A percentile compares a stretch with the other conserved stretches of the same genome.
Conservation (phyloP, 192 early-diverging fungal species). For the Podila horticola region DNA sequence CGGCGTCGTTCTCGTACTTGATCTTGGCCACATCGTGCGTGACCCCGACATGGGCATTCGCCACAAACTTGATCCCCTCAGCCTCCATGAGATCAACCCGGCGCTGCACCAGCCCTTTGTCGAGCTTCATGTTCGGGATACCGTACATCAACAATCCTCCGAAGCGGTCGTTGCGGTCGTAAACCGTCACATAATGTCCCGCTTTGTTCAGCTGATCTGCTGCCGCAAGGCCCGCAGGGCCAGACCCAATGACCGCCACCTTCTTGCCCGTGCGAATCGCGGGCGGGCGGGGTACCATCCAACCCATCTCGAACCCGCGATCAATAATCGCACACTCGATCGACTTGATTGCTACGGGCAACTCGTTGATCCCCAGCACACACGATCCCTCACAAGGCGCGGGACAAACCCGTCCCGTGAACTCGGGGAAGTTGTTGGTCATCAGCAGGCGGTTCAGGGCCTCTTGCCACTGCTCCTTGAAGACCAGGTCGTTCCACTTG, state of each 20-base stretch:
- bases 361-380: conserved; percentile 93
- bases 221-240: conserved; percentile 93
- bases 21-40: conserved; percentile 78
- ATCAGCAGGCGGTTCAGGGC: conserved; percentile 92
- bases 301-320: conserved; percentile 95
- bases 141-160: conserved; percentile 98
- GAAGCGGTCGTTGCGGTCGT: conserved; percentile 95
- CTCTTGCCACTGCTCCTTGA: conserved; percentile 95
- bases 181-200: conserved; percentile 95
- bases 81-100: conserved; percentile 92
- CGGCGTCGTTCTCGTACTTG: conserved; percentile 75
- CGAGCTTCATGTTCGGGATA: conserved; percentile 99
- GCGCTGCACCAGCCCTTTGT: conserved; percentile 94
- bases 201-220: conserved; percentile 99
- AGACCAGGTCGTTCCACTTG: conserved; percentile 99
- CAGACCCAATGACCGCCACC: conserved; percentile 94
- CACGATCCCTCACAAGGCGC: conserved; percentile 98
- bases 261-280: conserved; percentile 80
- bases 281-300: conserved; percentile 94
- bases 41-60: conserved; percentile 90
- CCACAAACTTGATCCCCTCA: conserved; percentile 92
- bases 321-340: conserved; percentile 99
- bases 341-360: conserved; percentile 95
- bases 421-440: conserved; percentile 99
- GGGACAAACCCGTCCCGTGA: conserved; percentile 98